These are phyloP conservation scores for Saccharomyces hybrid DNA, from an alignment of 1,139 yeast species.

Conservation along the genomic window DNA sequence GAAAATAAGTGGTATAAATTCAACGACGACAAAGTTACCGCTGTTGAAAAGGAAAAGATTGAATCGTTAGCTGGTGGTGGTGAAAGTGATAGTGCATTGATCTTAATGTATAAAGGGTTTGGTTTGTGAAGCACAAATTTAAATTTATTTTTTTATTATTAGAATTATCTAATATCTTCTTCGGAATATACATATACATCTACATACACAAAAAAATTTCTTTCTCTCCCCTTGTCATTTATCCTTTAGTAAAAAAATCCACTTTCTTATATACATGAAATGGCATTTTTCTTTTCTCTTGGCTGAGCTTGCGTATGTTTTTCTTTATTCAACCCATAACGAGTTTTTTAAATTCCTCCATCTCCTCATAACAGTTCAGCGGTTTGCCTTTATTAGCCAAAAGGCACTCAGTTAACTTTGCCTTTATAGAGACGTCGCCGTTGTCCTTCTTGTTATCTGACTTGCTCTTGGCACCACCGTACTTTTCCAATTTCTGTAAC, in stretches of 20 bases:
- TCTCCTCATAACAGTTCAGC: conserved; percentile 83
- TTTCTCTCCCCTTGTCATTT: neutral
- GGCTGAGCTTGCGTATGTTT: neutral
- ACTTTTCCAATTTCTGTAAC: conserved; percentile 22
- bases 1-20: conserved; percentile 88
- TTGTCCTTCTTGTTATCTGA: neutral
- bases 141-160: neutral
- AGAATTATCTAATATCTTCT: neutral
- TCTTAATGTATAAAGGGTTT: conserved; percentile 74
- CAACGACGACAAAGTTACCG: conserved; percentile 85
- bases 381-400: conserved; percentile 62
- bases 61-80: conserved; percentile 94
- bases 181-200: neutral
- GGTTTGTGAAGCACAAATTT: conserved; percentile 36
- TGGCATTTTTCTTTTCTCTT: neutral
- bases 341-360: conserved; percentile 55
- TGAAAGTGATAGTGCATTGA: conserved; percentile 90
- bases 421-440: neutral
- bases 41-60: conserved; percentile 68
- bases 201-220: neutral
- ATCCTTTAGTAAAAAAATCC: neutral
- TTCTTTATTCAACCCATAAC: conserved; percentile 8
- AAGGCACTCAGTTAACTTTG: conserved; percentile 56
- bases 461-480: conserved; percentile 43
- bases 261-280: neutral